Base-by-base conservation (phyloP, 192 early-diverging fungal genomes). In the Rhizoclosmatium sp. region DNA sequence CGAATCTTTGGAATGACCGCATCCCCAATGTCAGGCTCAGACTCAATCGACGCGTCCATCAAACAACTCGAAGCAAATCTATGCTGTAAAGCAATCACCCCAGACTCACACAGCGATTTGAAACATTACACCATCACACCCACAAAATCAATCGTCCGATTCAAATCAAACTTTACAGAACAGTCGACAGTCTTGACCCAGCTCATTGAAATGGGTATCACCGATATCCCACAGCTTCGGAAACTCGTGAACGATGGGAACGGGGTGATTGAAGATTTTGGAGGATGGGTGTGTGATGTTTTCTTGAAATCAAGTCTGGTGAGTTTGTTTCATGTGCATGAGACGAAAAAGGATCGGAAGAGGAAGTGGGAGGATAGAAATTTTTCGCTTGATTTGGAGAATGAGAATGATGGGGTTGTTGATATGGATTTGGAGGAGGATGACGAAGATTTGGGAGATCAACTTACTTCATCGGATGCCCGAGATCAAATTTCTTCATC, bases 1-100 rank as follows among this genome's bases (percentile, higher is more conserved):
- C 92, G 91, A 56, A 88, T 99, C 0, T 94, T 99, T 85, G 94
- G 95, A 1, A 94, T 97, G 92, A 97, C 96, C 0, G 96, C 96
- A 3, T 98, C 97, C n/a, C 95, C 95, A 10, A 87, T 93, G 14
- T 78, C 84, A 41, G 77, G 69, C 0, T 51, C 83, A 67, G 68
- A 83, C 45, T 59, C 69, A 12, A 80, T 82, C 41, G 14, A 56
- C 4, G 47, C 75, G 5, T 54, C 83, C 44, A 82, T 87, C 40
- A 66, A 78, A 70, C 71, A 81, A 47, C 69, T 87, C 31, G 85
- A 88, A 80, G 78, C 67, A 44, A 88, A 75, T 59, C 78, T 88
- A 14, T 44, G 69, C 41, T 73, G 78, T 42, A 81, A 79, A 59
- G 87, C 87, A 0, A 39, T 83, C 9, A 81, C 86, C 1, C 47